A percentile compares a stretch with the other conserved stretches of the same genome.
Conservation (phyloP, 129 eudicot genomes). For the Oenanthe sinensis region DNA sequence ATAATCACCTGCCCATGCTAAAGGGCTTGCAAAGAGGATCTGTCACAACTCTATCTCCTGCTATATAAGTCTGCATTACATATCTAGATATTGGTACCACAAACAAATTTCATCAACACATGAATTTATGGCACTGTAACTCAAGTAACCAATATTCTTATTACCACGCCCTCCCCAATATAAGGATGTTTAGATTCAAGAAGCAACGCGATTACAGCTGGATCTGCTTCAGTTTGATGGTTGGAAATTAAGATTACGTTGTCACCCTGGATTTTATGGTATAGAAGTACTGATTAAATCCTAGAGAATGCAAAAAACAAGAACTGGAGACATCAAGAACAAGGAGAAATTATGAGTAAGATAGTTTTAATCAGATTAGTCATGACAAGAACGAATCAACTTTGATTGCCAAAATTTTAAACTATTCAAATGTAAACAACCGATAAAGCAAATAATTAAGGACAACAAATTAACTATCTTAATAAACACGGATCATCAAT, state of each 20-base stretch:
- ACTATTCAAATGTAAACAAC: background rate
- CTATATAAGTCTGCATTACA: constrained; percentile 76
- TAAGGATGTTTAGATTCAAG: constrained; percentile 61
- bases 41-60: constrained; percentile 92
- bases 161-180: constrained; percentile 73
- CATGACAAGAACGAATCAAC: background rate
- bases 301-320: constrained; percentile 12
- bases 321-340: constrained; percentile 8
- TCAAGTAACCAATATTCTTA: constrained; percentile 2
- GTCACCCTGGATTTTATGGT: constrained; percentile 58
- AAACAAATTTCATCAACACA: constrained; percentile 3
- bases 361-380: background rate
- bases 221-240: constrained; percentile 99
- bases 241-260: constrained; percentile 82
- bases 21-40: constrained; percentile 99
- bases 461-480: background rate
- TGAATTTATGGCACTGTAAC: constrained; percentile 9
- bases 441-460: background rate
- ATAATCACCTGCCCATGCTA: constrained; percentile 90
- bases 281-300: constrained; percentile 19
- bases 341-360: background rate
- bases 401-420: background rate
- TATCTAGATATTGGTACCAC: constrained; percentile 12
- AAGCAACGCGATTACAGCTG: constrained; percentile 84
- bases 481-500: background rate